Base-by-base conservation (phyloP, 306 rosid species). In the Arachis hypogaea region DNA sequence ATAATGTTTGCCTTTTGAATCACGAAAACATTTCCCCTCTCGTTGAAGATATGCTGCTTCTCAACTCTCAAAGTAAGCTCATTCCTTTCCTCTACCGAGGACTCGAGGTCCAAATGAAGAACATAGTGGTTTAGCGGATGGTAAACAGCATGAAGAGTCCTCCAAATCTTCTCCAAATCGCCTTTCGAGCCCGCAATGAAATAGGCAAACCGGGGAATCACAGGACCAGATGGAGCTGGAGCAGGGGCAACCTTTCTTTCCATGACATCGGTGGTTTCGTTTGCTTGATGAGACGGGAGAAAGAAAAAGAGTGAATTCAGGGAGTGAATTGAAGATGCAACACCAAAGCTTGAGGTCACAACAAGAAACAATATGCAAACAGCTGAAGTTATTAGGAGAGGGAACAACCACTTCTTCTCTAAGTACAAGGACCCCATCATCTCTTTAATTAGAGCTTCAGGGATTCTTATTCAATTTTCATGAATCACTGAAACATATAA, bases 111-210 rank as follows among this genome's bases (percentile, higher is more conserved):
- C 72, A 94, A 80, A 84, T 94, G 99, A 83, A 94, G 77, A 58
- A 94, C 86, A 73, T 92, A 92, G 40, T 89, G 96, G 79, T 94
- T 94, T 74, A 86, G 73, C 0, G 99, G 99, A 80, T 94, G 99
- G 46, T 94, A 94, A 4, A 89, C 75, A 0, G 96, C 95, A 56
- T 70, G 81, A n/a, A 94, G 99, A 28, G 99, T 92, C 74, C 97
- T 92, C 99, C 99, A 92, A 28, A 92, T 90, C 87, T 85, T 94
- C 5, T 94, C 93, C 71, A 94, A 59, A 73, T 89, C 99, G 7
- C 99, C 99, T 80, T 85, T 94, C 7, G 99, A 94, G 6, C 99
- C 99, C 0, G 99, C 90, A 69, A 92, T 83, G 77, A 94, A 72
- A 72, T 94, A 94, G 10, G 97, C 99, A 0, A 94, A 94, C 12